Evolutionary conservation across 768 basidiomycete species (phyloP).

Genomic region (Saitozyma podzolica): DNA sequence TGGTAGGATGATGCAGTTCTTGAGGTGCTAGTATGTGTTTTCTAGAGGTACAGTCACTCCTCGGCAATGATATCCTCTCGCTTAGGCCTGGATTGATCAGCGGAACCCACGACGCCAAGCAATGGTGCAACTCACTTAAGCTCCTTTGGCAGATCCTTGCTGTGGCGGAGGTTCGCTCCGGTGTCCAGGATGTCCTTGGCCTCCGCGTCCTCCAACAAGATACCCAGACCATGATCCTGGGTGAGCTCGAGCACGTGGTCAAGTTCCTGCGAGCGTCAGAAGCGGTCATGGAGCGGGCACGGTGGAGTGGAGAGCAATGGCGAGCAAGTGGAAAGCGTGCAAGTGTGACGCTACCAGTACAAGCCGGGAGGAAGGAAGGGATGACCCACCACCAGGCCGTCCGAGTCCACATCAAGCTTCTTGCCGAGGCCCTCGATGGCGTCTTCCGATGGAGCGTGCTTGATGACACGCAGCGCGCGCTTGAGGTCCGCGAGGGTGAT

Average conservation of each 20-base stretch:
- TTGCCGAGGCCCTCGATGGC: conserved; percentile 81
- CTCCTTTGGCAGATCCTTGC: conserved; percentile 68
- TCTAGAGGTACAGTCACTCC: conserved; percentile 25
- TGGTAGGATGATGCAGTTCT: not conserved
- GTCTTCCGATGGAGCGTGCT: conserved; percentile 87
- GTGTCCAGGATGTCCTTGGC: conserved; percentile 71
- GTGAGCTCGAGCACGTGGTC: conserved; percentile 90
- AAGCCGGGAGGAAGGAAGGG: not conserved
- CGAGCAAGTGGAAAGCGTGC: not conserved
- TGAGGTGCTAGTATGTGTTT: not conserved
- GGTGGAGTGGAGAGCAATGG: not conserved
- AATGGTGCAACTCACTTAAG: conserved; percentile 53
- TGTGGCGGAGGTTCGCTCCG: conserved; percentile 49
- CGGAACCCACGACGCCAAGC: not conserved
- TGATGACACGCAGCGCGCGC: conserved; percentile 88
- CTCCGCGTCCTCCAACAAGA: conserved; percentile 74
- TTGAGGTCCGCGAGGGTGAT: conserved; percentile 86
- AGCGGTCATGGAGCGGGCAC: not conserved
- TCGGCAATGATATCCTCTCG: conserved; percentile 88
- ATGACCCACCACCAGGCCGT: conserved; percentile 77
- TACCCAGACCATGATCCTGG: conserved; percentile 81
- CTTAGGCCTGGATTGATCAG: conserved; percentile 61
- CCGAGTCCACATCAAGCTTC: conserved; percentile 93
- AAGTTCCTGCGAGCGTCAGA: conserved; percentile 54
- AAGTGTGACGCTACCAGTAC: not conserved